Evolutionary conservation across 2,329 filamentous ascomycete genomes (phyloP), one percentile per base, ranked within the genome.

Genomic region (Diaporthe longicolla): DNA sequence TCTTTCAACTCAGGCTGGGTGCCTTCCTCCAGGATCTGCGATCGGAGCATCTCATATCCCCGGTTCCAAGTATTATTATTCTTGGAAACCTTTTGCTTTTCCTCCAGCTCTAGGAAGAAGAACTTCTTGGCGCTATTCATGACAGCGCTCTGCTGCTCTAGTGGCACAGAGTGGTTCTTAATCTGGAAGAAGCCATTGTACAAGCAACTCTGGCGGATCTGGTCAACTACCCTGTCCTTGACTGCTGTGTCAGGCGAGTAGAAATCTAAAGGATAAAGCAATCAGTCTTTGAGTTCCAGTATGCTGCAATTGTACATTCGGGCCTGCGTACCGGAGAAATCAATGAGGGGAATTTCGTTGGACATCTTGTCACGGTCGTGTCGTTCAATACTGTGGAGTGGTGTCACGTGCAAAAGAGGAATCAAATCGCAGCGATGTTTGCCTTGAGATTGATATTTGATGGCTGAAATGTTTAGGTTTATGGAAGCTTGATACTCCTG

Each of bases 171-270:
- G 77, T 90, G 87, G 10, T 85, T 85, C 10, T 82, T 82, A 66
- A 90, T 83, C 76, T 89, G 87, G 80, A 90, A 89, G 79, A 89
- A 89, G 5, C 88, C 88, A 82, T 88, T 76, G 81, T 84, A 79
- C 24, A 83, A 79, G 75, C 86, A 87, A 66, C 85, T 84, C 40
- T 80, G 76, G 8, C 84, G 81, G 43, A 87, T 81, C 59, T 84
- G 80, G 0, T 81, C 73, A 4, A 85, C 79, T 1, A 83, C 77
- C 19, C 76, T 76, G 35, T 79, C 77, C 73, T 80, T 82, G n/a
- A 72, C 35, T 7, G 24, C 50, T 9, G 63, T 48, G 76, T 66
- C 76, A 74, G 37, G 72, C 63, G 54, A 76, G 52, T 76, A 70
- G 43, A 76, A 76, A 11, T 71, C 74, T 76, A 32, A 9, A 8